A percentile compares a stretch with the other conserved stretches of the same genome.
Evolutionary conservation across 768 basidiomycete species (phyloP).

Genomic region (Leucosporidium creatinivorum): DNA sequence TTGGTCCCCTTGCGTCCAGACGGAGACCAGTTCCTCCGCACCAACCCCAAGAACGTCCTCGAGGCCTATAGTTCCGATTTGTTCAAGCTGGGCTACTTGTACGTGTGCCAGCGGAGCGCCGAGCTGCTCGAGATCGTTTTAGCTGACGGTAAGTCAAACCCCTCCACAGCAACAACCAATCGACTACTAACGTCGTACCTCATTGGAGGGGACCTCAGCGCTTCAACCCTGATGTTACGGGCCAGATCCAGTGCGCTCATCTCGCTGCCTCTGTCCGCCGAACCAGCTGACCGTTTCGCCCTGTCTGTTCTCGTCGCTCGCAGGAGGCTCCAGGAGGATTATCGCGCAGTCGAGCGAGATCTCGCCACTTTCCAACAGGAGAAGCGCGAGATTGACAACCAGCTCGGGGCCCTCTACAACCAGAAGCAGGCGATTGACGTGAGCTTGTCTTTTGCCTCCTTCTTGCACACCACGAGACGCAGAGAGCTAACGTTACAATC

Average conservation of each 20-base stretch:
- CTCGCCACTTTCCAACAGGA: background rate
- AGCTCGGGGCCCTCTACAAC: conserved; percentile 53
- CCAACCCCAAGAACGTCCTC: conserved; percentile 17
- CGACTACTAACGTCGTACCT: conserved; percentile 9
- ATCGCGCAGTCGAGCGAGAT: background rate
- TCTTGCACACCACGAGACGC: rapidly evolving
- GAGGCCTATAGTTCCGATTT: conserved; percentile 22
- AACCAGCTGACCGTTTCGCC: background rate
- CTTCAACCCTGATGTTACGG: conserved; percentile 27
- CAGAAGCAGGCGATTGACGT: conserved; percentile 50
- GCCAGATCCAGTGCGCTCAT: conserved; percentile 3
- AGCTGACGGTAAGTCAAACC: background rate
- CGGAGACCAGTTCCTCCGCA: conserved; percentile 50
- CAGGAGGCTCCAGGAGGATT: background rate
- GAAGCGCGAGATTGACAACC: conserved; percentile 44
- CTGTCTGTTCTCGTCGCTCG: too few relatives aligned
- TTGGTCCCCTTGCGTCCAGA: conserved; percentile 59
- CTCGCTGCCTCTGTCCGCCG: background rate
- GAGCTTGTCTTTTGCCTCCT: background rate
- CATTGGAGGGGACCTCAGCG: conserved; percentile 28
- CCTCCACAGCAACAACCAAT: conserved; percentile 11
- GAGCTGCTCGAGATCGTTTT: too few relatives aligned
- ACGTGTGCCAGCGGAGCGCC: background rate
- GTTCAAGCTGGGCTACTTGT: conserved; percentile 24
- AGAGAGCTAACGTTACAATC: background rate